Percentiles rank a stretch among this genome's conserved stretches.
phyloP scores from a whole-genome alignment of 78 protist genomes.

The Emiliania huxleyi region DNA sequence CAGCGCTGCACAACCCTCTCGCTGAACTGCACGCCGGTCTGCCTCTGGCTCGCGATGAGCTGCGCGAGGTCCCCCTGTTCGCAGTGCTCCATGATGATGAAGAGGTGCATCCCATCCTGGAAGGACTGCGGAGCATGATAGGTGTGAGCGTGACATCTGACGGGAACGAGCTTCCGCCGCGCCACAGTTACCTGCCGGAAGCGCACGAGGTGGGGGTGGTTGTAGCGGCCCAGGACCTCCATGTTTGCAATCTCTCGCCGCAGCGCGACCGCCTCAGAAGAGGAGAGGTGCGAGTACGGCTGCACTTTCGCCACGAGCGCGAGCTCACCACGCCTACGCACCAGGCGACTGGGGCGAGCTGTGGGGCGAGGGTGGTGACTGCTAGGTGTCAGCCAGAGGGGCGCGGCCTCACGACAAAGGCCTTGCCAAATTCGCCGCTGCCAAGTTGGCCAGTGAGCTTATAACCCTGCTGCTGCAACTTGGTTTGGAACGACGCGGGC shows the following conservation, averaged over 20 bases:
- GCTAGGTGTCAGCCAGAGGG: too few relatives aligned
- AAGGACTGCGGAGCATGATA: too few relatives aligned
- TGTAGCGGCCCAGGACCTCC: not conserved
- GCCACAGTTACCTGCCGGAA: too few relatives aligned
- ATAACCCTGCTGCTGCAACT: not conserved
- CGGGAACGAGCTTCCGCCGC: too few relatives aligned
- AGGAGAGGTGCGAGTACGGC: not conserved
- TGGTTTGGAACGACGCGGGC: too few relatives aligned
- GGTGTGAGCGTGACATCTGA: too few relatives aligned
- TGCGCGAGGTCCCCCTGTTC: not conserved
- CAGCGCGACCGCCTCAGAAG: not conserved
- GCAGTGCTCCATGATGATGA: constrained; percentile 7
- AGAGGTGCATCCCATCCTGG: not conserved
- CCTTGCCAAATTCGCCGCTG: not conserved
- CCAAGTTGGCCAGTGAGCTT: not conserved
- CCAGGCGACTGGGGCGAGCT: too few relatives aligned
- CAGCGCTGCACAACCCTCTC: not conserved
- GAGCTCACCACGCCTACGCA: not conserved
- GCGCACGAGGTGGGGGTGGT: not conserved
- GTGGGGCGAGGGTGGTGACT: too few relatives aligned
- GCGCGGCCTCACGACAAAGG: not conserved
- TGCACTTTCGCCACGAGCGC: not conserved
- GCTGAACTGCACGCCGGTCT: not conserved
- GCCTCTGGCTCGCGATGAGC: not conserved
- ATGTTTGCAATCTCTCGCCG: not conserved